Conservation (phyloP, 345 rosid genomes). For the Psidium guajava region DNA sequence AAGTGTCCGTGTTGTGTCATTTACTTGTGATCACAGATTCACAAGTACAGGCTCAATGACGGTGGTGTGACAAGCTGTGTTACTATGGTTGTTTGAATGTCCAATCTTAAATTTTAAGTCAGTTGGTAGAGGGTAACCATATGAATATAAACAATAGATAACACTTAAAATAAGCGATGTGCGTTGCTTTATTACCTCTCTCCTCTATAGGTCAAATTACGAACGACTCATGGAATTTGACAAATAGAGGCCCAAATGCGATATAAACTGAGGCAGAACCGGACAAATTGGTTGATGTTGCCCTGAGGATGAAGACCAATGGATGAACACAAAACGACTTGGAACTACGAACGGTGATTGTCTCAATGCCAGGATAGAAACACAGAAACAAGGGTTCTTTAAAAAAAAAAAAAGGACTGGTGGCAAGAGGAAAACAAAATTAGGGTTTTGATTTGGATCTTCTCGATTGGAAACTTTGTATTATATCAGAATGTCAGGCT, state of each 20-base stretch:
- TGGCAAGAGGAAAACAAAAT: background rate
- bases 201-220: background rate
- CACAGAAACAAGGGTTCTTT: background rate
- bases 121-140: background rate
- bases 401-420: too few species aligned
- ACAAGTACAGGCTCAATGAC: background rate
- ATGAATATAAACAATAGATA: background rate
- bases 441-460: background rate
- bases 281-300: background rate
- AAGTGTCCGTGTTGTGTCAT: background rate
- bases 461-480: too few species aligned
- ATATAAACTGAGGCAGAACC: background rate
- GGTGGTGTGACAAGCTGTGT: background rate
- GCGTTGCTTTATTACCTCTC: background rate
- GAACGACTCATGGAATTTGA: background rate
- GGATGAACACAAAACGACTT: background rate
- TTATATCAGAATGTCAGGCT: fast-evolving
- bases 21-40: background rate
- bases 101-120: background rate
- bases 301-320: background rate
- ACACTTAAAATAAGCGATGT: background rate
- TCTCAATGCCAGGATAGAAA: background rate
- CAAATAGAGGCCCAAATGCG: background rate
- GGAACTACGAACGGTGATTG: background rate
- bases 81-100: background rate